phyloP scores from a whole-genome alignment of 306 rosid genomes.

The Ziziphus jujuba region DNA sequence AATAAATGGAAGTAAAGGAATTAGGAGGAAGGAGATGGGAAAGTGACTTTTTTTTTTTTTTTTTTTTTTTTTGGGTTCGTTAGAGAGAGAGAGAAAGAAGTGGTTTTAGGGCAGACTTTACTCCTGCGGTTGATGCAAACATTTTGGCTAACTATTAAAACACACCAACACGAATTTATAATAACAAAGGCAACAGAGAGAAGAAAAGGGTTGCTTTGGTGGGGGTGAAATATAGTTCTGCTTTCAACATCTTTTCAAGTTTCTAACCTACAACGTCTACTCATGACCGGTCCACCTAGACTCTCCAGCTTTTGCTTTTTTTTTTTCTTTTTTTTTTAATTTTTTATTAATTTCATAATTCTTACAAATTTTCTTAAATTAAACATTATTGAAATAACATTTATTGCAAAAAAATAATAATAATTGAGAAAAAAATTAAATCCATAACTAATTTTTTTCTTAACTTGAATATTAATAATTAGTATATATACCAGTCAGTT shows the following conservation, averaged over 20 bases:
- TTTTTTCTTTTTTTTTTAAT: neutral
- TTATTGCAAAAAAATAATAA: too few relatives aligned
- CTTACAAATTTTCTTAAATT: too few relatives aligned
- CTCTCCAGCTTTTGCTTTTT: slow-evolving; percentile 11
- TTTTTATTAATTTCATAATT: too few relatives aligned
- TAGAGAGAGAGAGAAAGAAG: slow-evolving; percentile 53
- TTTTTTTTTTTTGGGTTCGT: too few relatives aligned
- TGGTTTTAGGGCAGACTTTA: slow-evolving; percentile 53
- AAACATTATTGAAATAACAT: too few relatives aligned
- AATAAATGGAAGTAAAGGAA: too few relatives aligned
- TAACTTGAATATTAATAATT: too few relatives aligned
- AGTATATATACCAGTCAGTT: too few relatives aligned
- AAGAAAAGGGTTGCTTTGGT: slow-evolving; percentile 65
- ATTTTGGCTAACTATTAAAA: slow-evolving; percentile 65
- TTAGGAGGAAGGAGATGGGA: slow-evolving; percentile 4
- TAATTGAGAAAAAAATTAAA: too few relatives aligned
- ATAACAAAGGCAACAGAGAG: neutral
- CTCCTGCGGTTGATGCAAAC: slow-evolving; percentile 81
- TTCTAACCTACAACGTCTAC: slow-evolving; percentile 99
- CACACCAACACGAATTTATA: slow-evolving; percentile 16
- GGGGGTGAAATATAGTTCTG: slow-evolving; percentile 64
- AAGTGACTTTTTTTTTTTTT: too few relatives aligned
- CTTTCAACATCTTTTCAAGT: slow-evolving; percentile 87
- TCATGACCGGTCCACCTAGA: slow-evolving; percentile 61
- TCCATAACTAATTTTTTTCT: too few relatives aligned